phyloP scores from a whole-genome alignment of 805 yeast genomes.

The Cyberlindnera veronae region DNA sequence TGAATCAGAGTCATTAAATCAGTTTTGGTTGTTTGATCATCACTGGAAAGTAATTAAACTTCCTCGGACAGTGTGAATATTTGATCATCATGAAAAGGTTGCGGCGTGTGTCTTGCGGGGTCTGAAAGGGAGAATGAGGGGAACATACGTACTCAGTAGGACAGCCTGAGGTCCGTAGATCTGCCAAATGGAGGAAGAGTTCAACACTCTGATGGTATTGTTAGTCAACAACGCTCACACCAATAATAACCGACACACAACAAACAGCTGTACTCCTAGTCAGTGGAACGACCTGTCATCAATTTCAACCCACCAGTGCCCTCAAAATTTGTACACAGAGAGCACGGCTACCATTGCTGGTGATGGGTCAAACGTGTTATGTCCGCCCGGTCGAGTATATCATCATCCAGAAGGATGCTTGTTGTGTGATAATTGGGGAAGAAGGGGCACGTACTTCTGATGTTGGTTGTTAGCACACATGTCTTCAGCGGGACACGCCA shows the following conservation, averaged over 20 bases:
- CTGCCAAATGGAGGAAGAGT: too few species aligned
- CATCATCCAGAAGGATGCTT: constrained; percentile 20
- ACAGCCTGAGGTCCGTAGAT: too few species aligned
- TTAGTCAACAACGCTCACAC: too few species aligned
- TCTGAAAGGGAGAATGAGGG: background rate
- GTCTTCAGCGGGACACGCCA: background rate
- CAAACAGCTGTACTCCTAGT: constrained; percentile 1
- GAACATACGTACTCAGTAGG: too few species aligned
- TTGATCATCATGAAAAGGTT: constrained; percentile 33
- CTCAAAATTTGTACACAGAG: constrained; percentile 46
- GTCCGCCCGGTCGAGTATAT: constrained; percentile 49
- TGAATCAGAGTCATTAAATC: constrained; percentile 51
- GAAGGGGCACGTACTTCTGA: background rate
- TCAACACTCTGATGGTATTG: too few species aligned
- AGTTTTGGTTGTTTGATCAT: constrained; percentile 37
- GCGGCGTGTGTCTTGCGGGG: background rate
- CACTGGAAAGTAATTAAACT: constrained; percentile 20
- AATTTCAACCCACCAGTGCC: constrained; percentile 43
- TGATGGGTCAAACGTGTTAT: constrained; percentile 33
- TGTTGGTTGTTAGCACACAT: background rate
- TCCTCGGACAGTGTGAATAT: constrained; percentile 58
- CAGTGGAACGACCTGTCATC: constrained; percentile 42
- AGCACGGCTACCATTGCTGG: constrained; percentile 43
- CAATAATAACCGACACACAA: too few species aligned
- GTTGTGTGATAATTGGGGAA: too few species aligned